A percentile compares a stretch with the other conserved stretches of the same genome.
These are phyloP conservation scores for Pseudocercospora eumusae DNA, from an alignment of 2,329 filamentous ascomycete species.

Conservation along the genomic window DNA sequence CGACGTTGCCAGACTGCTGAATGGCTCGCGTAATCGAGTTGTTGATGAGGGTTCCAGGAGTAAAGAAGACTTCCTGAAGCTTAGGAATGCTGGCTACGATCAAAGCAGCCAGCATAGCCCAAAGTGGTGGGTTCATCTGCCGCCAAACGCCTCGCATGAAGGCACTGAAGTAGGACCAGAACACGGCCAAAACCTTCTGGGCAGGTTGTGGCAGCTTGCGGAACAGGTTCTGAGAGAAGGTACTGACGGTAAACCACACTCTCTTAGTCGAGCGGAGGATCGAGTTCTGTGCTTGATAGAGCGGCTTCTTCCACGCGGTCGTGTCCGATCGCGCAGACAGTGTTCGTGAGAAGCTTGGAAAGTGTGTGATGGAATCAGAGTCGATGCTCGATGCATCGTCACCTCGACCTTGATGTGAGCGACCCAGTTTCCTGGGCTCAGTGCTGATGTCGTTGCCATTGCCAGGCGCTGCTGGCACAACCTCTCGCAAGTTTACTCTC, in stretches of 20 bases:
- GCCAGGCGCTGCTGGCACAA: conserved; percentile 46
- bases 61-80: conserved; percentile 84
- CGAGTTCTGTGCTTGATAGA: conserved; percentile 27
- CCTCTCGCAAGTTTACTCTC: conserved; percentile 22
- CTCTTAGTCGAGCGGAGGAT: conserved; percentile 30
- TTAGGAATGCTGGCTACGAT: conserved; percentile 83
- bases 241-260: conserved; percentile 35
- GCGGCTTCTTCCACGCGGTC: conserved; percentile 32
- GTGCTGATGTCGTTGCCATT: conserved; percentile 51
- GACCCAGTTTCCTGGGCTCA: conserved; percentile 44
- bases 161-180: conserved; percentile 46
- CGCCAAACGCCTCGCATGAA: conserved; percentile 74
- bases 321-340: conserved; percentile 17
- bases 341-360: conserved; percentile 40
- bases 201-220: conserved; percentile 54
- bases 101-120: conserved; percentile 93
- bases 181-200: conserved; percentile 53
- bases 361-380: conserved; percentile 55
- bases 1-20: conserved; percentile 80
- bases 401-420: conserved; percentile 17
- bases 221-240: conserved; percentile 46
- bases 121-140: conserved; percentile 98
- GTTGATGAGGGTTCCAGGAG: conserved; percentile 82
- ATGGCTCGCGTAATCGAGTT: conserved; percentile 92
- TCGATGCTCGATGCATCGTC: conserved; percentile 22